Conservation (phyloP, 1,139 yeast species). For the Saccharomyces hybrid region DNA sequence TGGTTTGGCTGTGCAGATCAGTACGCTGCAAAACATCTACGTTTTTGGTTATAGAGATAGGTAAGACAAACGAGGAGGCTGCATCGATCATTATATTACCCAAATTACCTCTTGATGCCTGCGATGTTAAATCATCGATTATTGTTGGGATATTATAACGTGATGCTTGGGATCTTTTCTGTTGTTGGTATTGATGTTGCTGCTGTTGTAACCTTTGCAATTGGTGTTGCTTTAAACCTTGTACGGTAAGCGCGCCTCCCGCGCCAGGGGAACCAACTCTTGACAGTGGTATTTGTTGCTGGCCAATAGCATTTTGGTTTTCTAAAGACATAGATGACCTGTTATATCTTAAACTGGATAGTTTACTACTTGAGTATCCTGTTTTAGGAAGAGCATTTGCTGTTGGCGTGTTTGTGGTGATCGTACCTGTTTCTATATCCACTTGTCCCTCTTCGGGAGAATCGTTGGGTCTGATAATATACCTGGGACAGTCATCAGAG, state of each 20-base stretch:
- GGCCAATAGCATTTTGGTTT: not conserved
- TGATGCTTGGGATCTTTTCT: conserved; percentile 14
- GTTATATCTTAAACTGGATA: conserved; percentile 2
- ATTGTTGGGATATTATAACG: conserved; percentile 19
- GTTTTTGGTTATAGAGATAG: conserved; percentile 18
- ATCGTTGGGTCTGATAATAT: conserved; percentile 40
- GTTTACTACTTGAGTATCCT: conserved; percentile 14
- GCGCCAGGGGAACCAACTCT: not conserved
- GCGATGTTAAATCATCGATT: conserved; percentile 17
- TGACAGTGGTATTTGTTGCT: not conserved
- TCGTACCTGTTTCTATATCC: conserved; percentile 29
- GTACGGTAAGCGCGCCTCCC: conserved; percentile 8
- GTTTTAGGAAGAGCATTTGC: conserved; percentile 18
- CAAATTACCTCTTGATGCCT: conserved; percentile 17
- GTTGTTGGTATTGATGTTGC: conserved; percentile 18
- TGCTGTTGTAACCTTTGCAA: conserved; percentile 9
- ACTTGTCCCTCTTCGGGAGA: conserved; percentile 31
- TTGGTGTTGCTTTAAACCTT: conserved; percentile 5
- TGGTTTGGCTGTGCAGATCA: conserved; percentile 22
- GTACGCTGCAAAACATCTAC: conserved; percentile 24
- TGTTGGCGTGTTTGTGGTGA: conserved; percentile 18
- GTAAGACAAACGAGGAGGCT: conserved; percentile 24
- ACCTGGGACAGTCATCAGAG: conserved; percentile 54
- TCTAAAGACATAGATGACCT: not conserved
- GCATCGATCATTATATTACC: conserved; percentile 23